Base-by-base conservation (phyloP, 192 early-diverging fungal species). In the Gaertneriomyces semiglobifer region DNA sequence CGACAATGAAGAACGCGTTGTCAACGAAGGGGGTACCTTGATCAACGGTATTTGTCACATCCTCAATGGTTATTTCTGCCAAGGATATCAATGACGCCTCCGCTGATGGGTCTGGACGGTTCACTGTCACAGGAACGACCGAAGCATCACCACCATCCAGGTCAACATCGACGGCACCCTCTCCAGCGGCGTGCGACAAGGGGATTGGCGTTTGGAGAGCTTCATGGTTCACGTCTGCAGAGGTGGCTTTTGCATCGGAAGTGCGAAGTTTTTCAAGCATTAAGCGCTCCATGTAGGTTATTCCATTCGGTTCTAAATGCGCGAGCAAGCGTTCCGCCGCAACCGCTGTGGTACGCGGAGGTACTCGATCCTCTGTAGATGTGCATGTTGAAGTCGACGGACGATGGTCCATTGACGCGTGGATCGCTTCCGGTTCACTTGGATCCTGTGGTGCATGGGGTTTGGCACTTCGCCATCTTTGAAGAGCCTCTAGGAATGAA, bases 211-310 rank as follows among this genome's bases (percentile, higher is more conserved):
- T 18, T 2, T 20, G 25, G 20, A n/a, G 14, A n/a, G 16, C 42
- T 12, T n/a, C 25, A 11, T 6, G 47, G 46, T 19, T 18, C 12
- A n/a, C 38, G 16, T 18, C 44, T 16, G 46, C 1, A n/a, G 7
- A 11, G 48, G 62, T n/a, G 62, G 16, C 44, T 1, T 59, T n/a
- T 39, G 45, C 33, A 40, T n/a, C 16, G 42, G 2, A 9, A 44
- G 20, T 39, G 4, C 70, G 70, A 11, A 59, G 65, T 18, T 58
- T 56, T 11, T 59, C 57, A 7, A 71, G 56, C 40, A 71, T 46
- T 4, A 71, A 58, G 25, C 56, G 41, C 41, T 71, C 70, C 70
- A 71, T 71, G 63, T 71, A 71, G 1, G 70, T 60, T 11, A 71
- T 42, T 3, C 68, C 53, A 9, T 58, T 43, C 4, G 53, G 25